Base-by-base conservation (phyloP, 352 stramenopile species). In the Globisporangium polare region DNA sequence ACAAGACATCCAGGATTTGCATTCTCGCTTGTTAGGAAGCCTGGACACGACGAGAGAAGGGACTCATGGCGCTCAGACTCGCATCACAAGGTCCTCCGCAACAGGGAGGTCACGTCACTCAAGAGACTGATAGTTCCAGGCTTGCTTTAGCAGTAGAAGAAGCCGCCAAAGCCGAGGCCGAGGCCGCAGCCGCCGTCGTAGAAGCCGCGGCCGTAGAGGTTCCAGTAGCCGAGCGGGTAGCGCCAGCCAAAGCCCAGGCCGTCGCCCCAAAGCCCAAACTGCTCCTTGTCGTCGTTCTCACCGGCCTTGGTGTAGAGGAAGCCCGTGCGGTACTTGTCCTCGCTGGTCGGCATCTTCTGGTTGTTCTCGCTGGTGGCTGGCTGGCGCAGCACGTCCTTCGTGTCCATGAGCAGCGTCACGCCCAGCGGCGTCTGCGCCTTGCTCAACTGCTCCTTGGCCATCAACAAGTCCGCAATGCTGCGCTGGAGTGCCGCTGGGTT, bases 141-240 rank as follows among this genome's bases (percentile, higher is more conserved):
- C 17, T 46, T 3, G 37, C 2, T 17, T 51, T 29, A 52, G 22
- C 45, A 52, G 45, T 52, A 88, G 68, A 87, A 87, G n/a, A 86
- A 63, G 31, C 4, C 17, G 29, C 58, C 55, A 18, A 39, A 57
- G 10, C 31, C 18, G 1, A 63, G 18, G 15, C 62, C 54, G 5
- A 63, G n/a, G 5, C 62, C 62, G 31, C 62, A 67, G 17, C 53
- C 53, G 22, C 39, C 41, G 6, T 43, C 43, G 45, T 67, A 67
- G 22, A 67, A 43, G 6, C 43, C 43, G 9, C 29, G 29, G 20
- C 62, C 62, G 54, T 49, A 67, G 7, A 52, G 22, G 53, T 67
- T 67, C 62, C 62, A 67, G 54, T 67, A 67, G 24, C 42, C 26
- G n/a, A 62, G 45, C 39, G 62, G 62, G 54, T 67, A 67, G 29